These are phyloP conservation scores for Botrytis tulipae DNA, from an alignment of 2,329 filamentous ascomycete species.

Conservation along the genomic window DNA sequence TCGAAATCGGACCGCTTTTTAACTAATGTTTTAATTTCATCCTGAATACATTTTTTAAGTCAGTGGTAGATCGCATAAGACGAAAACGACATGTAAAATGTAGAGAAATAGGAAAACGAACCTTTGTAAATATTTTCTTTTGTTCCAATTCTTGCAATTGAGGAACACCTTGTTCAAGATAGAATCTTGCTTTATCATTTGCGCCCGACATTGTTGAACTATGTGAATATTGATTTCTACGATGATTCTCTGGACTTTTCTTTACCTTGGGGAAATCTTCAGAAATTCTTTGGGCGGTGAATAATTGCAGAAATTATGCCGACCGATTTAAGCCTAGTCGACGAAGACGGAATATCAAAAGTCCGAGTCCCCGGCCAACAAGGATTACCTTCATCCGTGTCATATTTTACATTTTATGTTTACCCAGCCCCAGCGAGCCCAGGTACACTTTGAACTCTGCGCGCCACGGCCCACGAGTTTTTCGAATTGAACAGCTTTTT, in stretches of 20 bases:
- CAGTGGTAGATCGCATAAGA: neutral
- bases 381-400: neutral
- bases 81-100: neutral
- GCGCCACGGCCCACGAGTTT: constrained; percentile 11
- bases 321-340: neutral
- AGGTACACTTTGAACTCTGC: neutral
- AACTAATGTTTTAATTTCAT: constrained; percentile 86
- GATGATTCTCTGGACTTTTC: neutral
- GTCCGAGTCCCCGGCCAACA: neutral
- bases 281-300: constrained; percentile 22
- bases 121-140: constrained; percentile 85
- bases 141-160: constrained; percentile 90
- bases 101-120: constrained; percentile 38
- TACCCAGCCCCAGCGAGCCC: neutral
- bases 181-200: constrained; percentile 92
- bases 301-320: neutral
- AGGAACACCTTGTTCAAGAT: constrained; percentile 85
- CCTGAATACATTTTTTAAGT: constrained; percentile 46
- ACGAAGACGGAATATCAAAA: neutral
- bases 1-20: constrained; percentile 91
- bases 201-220: constrained; percentile 67
- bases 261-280: neutral
- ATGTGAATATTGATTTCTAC: constrained; percentile 6
- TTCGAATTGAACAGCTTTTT: neutral
- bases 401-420: neutral